Base-by-base conservation (phyloP, 345 rosid species). In the Orychophragmus violaceus region DNA sequence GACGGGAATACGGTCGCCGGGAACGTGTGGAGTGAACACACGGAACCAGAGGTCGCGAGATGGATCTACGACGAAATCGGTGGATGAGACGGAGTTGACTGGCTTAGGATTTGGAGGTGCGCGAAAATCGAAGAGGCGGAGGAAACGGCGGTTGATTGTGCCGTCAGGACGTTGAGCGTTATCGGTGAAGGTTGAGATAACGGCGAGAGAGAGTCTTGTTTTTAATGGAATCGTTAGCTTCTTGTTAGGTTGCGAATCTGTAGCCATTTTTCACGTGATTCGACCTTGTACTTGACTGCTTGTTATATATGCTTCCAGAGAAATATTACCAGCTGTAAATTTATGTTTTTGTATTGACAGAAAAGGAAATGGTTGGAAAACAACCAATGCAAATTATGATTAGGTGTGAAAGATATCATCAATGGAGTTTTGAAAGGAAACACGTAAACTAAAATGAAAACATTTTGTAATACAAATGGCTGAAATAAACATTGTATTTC, bases 41-140 rank as follows among this genome's bases (percentile, higher is more conserved):
- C 91, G 98, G 79, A 87, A 85, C 96, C 91, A 91, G 74, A 91
- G 86, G 24, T 76, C 59, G 28, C 98, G 91, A 42, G 80, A 12
- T 11, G 78, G 76, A 57, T 87, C 94, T 0, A 91, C 78, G 42
- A 70, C 53, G 82, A 71, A 63, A 63, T 91, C 92, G 67, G 85
- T 68, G 78, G 90, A 64, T 12, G 76, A 49, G 69, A 91, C 83
- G 65, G 75, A 59, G 60, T 74, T 64, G 64, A 60, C 2, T 9
- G 95, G 85, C 5, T 56, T 77, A 7, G 90, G 84, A 44, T 70
- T 82, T 9, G 88, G 69, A 27, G 83, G 54, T 57, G 76, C 29
- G 10, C 74, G 79, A 27, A 77, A 28, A 70, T 91, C 90, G 45
- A 91, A 18, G 74, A 86, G 64, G 60, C 59, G 66, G 29, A 82